These are phyloP conservation scores for Paecilomyces niveus DNA, from an alignment of 2,329 filamentous ascomycete genomes.

Conservation along the genomic window DNA sequence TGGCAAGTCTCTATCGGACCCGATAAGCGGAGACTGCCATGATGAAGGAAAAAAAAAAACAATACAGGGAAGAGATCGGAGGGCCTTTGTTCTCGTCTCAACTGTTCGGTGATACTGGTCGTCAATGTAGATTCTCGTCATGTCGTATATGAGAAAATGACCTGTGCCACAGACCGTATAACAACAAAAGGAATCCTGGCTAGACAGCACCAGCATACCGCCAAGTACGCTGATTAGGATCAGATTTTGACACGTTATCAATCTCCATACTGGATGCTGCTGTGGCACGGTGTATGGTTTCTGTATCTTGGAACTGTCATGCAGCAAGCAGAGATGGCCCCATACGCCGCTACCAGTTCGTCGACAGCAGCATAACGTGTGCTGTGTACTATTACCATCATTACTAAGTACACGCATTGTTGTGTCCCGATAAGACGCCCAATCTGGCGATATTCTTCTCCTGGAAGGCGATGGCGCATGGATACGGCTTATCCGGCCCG, in stretches of 20 bases:
- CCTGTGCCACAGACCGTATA: not conserved
- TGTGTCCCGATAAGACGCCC: not conserved
- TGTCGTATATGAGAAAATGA: not conserved
- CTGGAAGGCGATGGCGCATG: not conserved
- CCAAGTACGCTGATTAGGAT: not conserved
- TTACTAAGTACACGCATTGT: not conserved
- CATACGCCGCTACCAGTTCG: not conserved
- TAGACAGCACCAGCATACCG: not conserved
- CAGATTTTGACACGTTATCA: not conserved
- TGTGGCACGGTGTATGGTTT: not conserved
- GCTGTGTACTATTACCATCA: not conserved
- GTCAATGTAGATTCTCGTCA: not conserved
- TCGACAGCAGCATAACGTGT: not conserved
- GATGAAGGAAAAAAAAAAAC: not conserved
- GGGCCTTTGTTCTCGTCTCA: not conserved
- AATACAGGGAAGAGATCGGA: not conserved
- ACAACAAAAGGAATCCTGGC: not conserved
- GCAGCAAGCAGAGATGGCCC: not conserved
- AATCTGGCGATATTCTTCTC: not conserved
- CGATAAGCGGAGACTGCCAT: not conserved
- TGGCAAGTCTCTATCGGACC: not conserved
- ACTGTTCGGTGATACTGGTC: not conserved
- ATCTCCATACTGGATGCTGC: not conserved
- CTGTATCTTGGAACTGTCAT: not conserved
- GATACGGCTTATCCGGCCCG: not conserved